A percentile compares a stretch with the other conserved stretches of the same genome.
Evolutionary conservation across 108 stramenopile genomes (phyloP).

Genomic region (Skeletonema potamos): DNA sequence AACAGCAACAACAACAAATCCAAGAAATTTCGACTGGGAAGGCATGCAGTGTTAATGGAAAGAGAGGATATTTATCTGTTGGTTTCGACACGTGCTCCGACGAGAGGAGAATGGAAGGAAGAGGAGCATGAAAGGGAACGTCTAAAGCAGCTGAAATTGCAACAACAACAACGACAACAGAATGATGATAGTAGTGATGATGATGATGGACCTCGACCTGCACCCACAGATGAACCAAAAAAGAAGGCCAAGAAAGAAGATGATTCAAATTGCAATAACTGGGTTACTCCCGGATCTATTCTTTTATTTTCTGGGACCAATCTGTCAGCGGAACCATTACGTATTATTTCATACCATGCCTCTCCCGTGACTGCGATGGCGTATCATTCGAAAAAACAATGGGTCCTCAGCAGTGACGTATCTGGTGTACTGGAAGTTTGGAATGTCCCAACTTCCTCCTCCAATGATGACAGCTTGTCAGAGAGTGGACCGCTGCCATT

Average conservation of each 20-base stretch:
- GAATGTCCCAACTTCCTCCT: constrained; percentile 46
- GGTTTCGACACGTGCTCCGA: constrained; percentile 29
- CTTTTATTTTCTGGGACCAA: constrained; percentile 52
- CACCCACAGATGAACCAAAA: neutral
- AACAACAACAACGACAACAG: constrained; percentile 17
- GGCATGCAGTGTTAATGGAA: constrained; percentile 51
- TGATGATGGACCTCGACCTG: constrained; percentile 28
- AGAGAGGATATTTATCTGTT: constrained; percentile 34
- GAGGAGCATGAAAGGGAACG: constrained; percentile 10
- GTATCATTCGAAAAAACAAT: constrained; percentile 59
- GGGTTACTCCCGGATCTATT: constrained; percentile 43
- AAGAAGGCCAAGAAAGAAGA: constrained; percentile 14
- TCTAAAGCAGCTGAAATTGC: neutral
- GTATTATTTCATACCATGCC: constrained; percentile 70
- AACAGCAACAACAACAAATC: neutral
- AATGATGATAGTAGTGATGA: constrained; percentile 4
- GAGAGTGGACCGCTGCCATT: constrained; percentile 41
- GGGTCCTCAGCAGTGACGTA: constrained; percentile 80
- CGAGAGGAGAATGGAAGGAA: constrained; percentile 26
- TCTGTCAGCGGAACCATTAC: constrained; percentile 55
- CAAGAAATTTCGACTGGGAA: constrained; percentile 26
- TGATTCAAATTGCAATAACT: neutral
- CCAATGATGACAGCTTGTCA: constrained; percentile 9
- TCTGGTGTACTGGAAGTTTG: constrained; percentile 94
- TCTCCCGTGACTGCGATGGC: constrained; percentile 80